Conservation (phyloP, 306 rosid genomes). For the Dryas drummondii region DNA sequence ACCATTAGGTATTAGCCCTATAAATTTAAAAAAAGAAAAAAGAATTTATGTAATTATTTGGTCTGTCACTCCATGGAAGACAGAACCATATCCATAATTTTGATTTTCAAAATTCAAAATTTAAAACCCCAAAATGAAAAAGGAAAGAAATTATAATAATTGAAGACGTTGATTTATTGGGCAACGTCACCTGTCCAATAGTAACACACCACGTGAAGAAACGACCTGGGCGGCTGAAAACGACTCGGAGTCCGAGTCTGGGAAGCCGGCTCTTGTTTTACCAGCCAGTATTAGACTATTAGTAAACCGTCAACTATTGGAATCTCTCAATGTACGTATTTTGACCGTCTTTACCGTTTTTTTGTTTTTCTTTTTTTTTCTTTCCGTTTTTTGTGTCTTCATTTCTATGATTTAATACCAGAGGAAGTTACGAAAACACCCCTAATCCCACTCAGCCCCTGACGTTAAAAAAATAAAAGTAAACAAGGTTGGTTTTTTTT, state of each 20-base stretch:
- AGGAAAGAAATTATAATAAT: not conserved
- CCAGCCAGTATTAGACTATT: not conserved
- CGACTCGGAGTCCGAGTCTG: conserved; percentile 31
- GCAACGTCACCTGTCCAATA: conserved; percentile 36
- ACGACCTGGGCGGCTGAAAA: conserved; percentile 40
- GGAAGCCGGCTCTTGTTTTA: not conserved
- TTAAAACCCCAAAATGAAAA: not conserved
- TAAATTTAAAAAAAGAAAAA: no score
- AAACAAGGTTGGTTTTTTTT: no score
- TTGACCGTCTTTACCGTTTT: not conserved
- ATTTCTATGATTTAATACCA: not conserved
- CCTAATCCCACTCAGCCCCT: not conserved
- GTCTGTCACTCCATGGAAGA: not conserved
- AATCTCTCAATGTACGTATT: conserved; percentile 17
- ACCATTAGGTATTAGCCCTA: no score
- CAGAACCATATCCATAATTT: not conserved
- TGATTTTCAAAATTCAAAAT: conserved; percentile 27
- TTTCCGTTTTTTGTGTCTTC: not conserved
- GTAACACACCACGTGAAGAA: conserved; percentile 28
- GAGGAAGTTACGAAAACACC: conserved; percentile 2
- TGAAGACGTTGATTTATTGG: conserved; percentile 7
- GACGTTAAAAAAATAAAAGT: not conserved
- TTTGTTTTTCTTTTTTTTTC: not conserved
- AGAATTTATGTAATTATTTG: no score
- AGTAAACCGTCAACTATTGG: conserved; percentile 15